Percentiles rank a stretch among this genome's conserved stretches.
Evolutionary conservation across 2,329 filamentous ascomycete genomes (phyloP).

Genomic region (Lasiodiplodia sp.): DNA sequence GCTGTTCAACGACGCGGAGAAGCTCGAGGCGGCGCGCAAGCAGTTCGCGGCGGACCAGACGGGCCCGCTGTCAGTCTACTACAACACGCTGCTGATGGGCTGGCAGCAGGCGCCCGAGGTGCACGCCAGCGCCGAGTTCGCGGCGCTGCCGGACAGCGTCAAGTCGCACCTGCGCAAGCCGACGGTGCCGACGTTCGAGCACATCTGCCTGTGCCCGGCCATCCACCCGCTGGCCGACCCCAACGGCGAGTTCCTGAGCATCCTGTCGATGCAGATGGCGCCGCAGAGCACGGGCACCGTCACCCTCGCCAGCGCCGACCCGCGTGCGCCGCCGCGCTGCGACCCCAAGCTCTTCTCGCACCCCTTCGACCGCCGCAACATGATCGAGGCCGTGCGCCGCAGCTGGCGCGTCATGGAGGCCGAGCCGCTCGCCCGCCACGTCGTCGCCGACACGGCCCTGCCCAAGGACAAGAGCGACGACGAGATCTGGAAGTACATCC

Average conservation of each 20-base stretch:
- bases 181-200: slow-evolving; percentile 65
- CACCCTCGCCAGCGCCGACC: slow-evolving; percentile 61
- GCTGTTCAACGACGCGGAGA: slow-evolving; percentile 22
- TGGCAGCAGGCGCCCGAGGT: slow-evolving; percentile 48
- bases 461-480: slow-evolving; percentile 57
- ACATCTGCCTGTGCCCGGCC: slow-evolving; percentile 46
- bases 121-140: slow-evolving; percentile 56
- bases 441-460: slow-evolving; percentile 35
- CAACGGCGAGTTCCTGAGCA: slow-evolving; percentile 45
- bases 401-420: slow-evolving; percentile 49
- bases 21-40: slow-evolving; percentile 18
- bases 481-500: slow-evolving; percentile 58
- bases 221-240: slow-evolving; percentile 14
- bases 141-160: slow-evolving; percentile 53
- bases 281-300: slow-evolving; percentile 61
- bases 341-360: slow-evolving; percentile 62
- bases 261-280: slow-evolving; percentile 55
- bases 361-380: slow-evolving; percentile 61
- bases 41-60: slow-evolving; percentile 13
- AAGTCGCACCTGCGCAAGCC: slow-evolving; percentile 55
- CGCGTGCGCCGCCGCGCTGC: slow-evolving; percentile 58
- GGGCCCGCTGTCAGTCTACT: slow-evolving; percentile 18
- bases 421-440: slow-evolving; percentile 54
- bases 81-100: slow-evolving; percentile 36
- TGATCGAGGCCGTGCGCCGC: slow-evolving; percentile 58